Base-by-base conservation (phyloP, 2,329 filamentous ascomycete genomes). In the Colletotrichum theobromicola region DNA sequence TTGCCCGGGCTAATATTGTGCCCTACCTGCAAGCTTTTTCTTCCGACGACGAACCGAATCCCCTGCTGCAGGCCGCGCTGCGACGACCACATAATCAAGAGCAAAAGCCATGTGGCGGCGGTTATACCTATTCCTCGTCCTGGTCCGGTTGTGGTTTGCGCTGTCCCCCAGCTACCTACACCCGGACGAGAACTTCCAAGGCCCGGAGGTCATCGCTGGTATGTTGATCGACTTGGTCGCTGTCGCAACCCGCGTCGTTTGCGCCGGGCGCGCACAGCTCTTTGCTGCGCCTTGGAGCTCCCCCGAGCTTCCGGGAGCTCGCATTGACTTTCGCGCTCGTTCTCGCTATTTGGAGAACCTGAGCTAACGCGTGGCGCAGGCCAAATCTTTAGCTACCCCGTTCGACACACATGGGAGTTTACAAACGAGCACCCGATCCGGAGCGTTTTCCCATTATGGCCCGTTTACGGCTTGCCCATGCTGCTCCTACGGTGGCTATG, bases 171-270 rank as follows among this genome's bases (percentile, higher is more conserved):
- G 96, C 88, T 99, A 99, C 84, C 91, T 99, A 61, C 97, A 99
- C 84, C 97, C 97, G 7, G 97, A 99, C 87, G 97, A 99, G 89
- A 97, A 98, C 88, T 99, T 99, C 81, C 97, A 99, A 86, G 97
- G 97, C 42, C 97, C 97, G 18, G 97, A 99, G 87, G 93, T 98
- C 77, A 97, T 98, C 81, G 96, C 96, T 81, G 96, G 96, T 98
- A 91, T 79, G 57, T 46, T 55, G 34, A 13, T 34, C n/a, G 18
- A n/a, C 30, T 30, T 35, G 30, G 62, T 62, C 42, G 50, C 32
- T 64, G 7, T 66, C 42, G 34, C 35, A 18, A 34, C 35, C 24
- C 67, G 46, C 55, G 28, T 57, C 60, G 30, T 58, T 46, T 57
- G 57, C 73, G 53, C 15, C 57, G 53, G 24, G 21, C 32, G 53